Base-by-base conservation (phyloP, 1,139 yeast species). In the Suhomyces coccinellae region DNA sequence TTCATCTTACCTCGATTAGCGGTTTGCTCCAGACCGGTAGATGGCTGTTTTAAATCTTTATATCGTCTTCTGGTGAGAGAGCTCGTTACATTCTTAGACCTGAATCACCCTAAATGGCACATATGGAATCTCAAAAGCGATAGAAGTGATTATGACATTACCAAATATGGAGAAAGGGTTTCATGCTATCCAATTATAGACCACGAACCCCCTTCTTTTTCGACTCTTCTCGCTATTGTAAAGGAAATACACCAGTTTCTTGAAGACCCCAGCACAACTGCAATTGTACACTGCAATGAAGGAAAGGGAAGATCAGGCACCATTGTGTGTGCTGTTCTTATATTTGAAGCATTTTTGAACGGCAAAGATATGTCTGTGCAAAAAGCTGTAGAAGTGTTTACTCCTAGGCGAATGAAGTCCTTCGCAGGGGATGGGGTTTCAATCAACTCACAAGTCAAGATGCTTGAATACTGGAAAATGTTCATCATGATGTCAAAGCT, bases 231-330 rank as follows among this genome's bases (percentile, higher is more conserved):
- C 2, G 53, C 57, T 2, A 62, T 79, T 2, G 71, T 83, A 0
- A 56, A 60, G 13, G 76, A 75, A 1, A 75, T 91, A 9, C 66
- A 73, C 40, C 52, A 55, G 1, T 84, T 63, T 51, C 57, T 85
- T 28, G n/a, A 8, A 15, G 10, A 37, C 2, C 26, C 36, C n/a
- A 11, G 12, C 1, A 26, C 49, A 2, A 82, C 83, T 1, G 95
- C 87, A 0, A 77, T 90, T 0, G 64, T 91, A 9, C 98, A 93
- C 59, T 93, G 98, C 59, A 84, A 87, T 56, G 90, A 89, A 48
- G 98, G 98, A 0, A 91, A 89, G 61, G 98, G 98, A 0, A 69
- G 98, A 29, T 83, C 96, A 0, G 98, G 98, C 0, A 79, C 91
- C 0, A 66, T 88, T 3, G 77, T 79, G 3, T 81, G 90, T 54